phyloP scores from a whole-genome alignment of 2,329 filamentous ascomycete genomes.

The Cladosporium sp. region DNA sequence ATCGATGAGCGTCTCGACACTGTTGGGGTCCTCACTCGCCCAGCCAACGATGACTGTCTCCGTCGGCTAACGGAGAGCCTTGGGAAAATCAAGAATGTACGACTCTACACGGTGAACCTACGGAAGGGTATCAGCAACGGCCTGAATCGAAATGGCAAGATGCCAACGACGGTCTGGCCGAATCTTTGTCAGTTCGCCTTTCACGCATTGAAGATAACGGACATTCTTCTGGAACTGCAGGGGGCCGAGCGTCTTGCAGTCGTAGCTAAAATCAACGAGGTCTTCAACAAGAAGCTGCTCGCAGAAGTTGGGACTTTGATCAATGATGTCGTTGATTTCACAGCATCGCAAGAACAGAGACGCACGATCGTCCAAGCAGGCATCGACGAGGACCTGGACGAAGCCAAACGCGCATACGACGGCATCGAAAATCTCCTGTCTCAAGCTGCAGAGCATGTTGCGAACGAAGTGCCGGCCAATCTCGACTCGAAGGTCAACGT shows the following conservation, averaged over 20 bases:
- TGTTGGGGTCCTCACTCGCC: slow-evolving; percentile 61
- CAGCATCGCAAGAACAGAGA: slow-evolving; percentile 65
- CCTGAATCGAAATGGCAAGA: slow-evolving; percentile 54
- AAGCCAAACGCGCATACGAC: slow-evolving; percentile 71
- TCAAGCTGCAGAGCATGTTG: slow-evolving; percentile 62
- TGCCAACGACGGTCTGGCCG: slow-evolving; percentile 60
- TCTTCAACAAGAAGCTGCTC: slow-evolving; percentile 57
- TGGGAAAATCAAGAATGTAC: slow-evolving; percentile 72
- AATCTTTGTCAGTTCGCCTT: slow-evolving; percentile 70
- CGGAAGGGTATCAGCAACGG: slow-evolving; percentile 68
- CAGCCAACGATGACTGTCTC: slow-evolving; percentile 60
- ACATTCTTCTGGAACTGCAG: slow-evolving; percentile 55
- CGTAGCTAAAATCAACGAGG: slow-evolving; percentile 54
- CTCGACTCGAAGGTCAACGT: slow-evolving; percentile 61
- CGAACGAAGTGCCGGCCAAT: slow-evolving; percentile 57
- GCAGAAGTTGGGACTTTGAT: slow-evolving; percentile 67
- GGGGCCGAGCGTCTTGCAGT: slow-evolving; percentile 52
- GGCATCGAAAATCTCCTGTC: slow-evolving; percentile 72
- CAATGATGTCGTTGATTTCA: slow-evolving; percentile 72
- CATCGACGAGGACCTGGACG: slow-evolving; percentile 70
- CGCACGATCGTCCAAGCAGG: slow-evolving; percentile 70
- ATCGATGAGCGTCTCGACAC: slow-evolving; percentile 70
- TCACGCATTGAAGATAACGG: slow-evolving; percentile 65
- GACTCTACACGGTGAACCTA: slow-evolving; percentile 63
- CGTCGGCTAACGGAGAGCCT: slow-evolving; percentile 58